Percentiles rank a stretch among this genome's conserved stretches.
phyloP scores from a whole-genome alignment of 495 filamentous ascomycete species.

The Xylaria cubensis region DNA sequence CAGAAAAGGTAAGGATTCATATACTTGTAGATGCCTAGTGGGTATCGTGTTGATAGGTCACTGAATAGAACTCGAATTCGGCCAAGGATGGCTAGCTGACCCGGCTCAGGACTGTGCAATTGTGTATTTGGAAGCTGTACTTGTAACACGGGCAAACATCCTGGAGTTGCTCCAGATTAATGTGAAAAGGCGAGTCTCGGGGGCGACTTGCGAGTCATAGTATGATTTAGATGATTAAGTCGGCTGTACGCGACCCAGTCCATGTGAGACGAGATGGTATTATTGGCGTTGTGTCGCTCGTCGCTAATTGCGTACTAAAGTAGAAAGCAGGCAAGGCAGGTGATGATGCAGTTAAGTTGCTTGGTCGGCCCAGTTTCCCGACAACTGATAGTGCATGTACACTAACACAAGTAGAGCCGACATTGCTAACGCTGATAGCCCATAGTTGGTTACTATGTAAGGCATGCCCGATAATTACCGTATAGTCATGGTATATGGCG shows the following conservation, averaged over 20 bases:
- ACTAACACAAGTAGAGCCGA: slow-evolving; percentile 9
- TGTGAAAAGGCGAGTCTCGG: neutral
- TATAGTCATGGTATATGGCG: slow-evolving; percentile 16
- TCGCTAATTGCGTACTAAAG: neutral
- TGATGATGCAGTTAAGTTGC: neutral
- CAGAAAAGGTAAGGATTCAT: neutral
- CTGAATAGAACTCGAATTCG: neutral
- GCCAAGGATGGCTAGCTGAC: neutral
- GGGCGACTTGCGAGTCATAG: slow-evolving; percentile 1
- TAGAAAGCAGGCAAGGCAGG: neutral
- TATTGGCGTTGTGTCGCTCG: neutral
- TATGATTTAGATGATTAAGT: slow-evolving; percentile 8
- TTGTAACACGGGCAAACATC: neutral
- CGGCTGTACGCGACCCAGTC: neutral
- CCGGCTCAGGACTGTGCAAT: neutral
- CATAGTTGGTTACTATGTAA: neutral
- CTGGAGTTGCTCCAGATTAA: neutral
- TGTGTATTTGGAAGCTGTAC: slow-evolving; percentile 1
- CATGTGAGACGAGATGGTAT: slow-evolving; percentile 3
- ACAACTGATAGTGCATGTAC: slow-evolving; percentile 6
- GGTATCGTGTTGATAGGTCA: slow-evolving; percentile 5
- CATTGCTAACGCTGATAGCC: neutral
- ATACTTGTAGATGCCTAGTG: neutral
- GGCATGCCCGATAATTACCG: slow-evolving; percentile 13
- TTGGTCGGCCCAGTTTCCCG: slow-evolving; percentile 10